Percentiles rank a stretch among this genome's conserved stretches.
Conservation (phyloP, 768 basidiomycete genomes). For the Pleurotus eryngii region DNA sequence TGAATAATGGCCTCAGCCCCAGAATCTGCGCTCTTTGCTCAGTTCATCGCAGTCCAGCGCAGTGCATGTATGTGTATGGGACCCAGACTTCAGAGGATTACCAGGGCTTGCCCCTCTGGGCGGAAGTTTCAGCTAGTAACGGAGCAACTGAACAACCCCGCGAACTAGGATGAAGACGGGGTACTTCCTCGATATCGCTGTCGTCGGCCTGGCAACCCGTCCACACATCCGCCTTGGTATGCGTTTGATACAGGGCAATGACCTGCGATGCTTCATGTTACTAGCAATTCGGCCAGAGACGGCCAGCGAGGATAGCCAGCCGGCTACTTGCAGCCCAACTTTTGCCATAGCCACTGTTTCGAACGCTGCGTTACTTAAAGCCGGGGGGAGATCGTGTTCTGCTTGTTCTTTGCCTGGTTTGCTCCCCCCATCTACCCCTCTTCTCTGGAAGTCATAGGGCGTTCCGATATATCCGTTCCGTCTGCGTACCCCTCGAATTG, state of each 20-base stretch:
- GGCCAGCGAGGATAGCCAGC: neutral
- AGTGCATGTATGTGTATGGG: no score
- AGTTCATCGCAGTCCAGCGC: no score
- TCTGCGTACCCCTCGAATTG: neutral
- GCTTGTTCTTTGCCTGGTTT: slow-evolving; percentile 5
- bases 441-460: neutral
- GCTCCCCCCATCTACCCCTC: neutral
- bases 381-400: neutral
- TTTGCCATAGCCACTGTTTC: neutral
- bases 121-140: slow-evolving; percentile 2
- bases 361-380: neutral
- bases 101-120: neutral
- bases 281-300: neutral
- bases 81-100: no score
- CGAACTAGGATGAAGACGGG: no score
- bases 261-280: no score
- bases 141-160: neutral
- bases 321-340: no score
- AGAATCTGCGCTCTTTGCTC: no score
- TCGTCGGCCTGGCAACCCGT: slow-evolving; percentile 3
- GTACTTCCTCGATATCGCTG: neutral
- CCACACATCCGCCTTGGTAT: neutral
- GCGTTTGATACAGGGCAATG: no score
- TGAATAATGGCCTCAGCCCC: no score
- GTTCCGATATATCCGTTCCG: neutral